Evolutionary conservation across 768 basidiomycete genomes (phyloP).

Genomic region (Myochromella boudieri): DNA sequence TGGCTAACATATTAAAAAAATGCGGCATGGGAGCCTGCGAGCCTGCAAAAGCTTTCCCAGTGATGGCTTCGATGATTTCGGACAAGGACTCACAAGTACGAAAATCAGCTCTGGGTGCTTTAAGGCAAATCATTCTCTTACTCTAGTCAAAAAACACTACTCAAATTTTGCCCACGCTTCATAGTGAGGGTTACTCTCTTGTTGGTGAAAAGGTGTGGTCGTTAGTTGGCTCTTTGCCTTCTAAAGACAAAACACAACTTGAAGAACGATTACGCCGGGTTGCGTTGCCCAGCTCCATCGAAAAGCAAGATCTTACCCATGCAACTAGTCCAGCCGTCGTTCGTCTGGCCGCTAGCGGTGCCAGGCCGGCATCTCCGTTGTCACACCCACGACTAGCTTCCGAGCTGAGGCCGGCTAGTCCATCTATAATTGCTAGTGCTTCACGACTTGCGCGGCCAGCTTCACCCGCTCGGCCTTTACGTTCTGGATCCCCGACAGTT

Average conservation of each 20-base stretch:
- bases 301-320: slow-evolving; percentile 31
- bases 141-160: neutral
- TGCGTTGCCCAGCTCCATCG: slow-evolving; percentile 58
- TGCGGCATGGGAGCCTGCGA: slow-evolving; percentile 84
- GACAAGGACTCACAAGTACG: slow-evolving; percentile 90
- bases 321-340: slow-evolving; percentile 45
- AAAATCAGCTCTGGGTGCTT: slow-evolving; percentile 78
- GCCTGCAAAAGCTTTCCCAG: slow-evolving; percentile 75
- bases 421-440: slow-evolving; percentile 26
- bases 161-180: slow-evolving; percentile 1
- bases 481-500: slow-evolving; percentile 43
- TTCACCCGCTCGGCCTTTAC: slow-evolving; percentile 43
- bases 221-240: slow-evolving; percentile 68
- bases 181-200: slow-evolving; percentile 77
- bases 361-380: slow-evolving; percentile 41
- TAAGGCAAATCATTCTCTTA: slow-evolving; percentile 58
- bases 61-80: slow-evolving; percentile 75
- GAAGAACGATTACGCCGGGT: slow-evolving; percentile 87
- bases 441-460: slow-evolving; percentile 41
- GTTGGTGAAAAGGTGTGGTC: slow-evolving; percentile 87
- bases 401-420: slow-evolving; percentile 24
- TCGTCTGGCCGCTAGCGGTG: slow-evolving; percentile 47
- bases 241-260: slow-evolving; percentile 90
- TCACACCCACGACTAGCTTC: slow-evolving; percentile 15
- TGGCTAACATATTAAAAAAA: slow-evolving; percentile 72